Evolutionary conservation across 108 stramenopile genomes (phyloP), one percentile per base, ranked within the genome.

Genomic region (Skeletonema menzelii): DNA sequence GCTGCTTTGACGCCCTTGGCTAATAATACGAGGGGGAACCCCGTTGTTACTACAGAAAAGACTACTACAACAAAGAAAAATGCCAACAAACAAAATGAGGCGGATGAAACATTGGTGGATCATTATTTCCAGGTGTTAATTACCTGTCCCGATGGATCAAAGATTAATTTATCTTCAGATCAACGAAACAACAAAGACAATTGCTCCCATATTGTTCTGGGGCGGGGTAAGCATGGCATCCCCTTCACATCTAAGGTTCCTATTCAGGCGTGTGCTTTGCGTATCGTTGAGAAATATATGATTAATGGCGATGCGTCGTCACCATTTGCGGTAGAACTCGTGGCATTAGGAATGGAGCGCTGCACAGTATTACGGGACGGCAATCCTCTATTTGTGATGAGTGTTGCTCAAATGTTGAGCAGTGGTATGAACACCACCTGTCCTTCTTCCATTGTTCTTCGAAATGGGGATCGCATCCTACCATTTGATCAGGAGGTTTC

Each of bases 31-130:
- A 5, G 5, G 59, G 59, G 28, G 8, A 31, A 35, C 35, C 59
- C 59, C 59, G 17, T 60, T 20, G 59, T 60, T 35, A 60, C 59
- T 5, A 35, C 34, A 19, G 59, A 60, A 24, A 60, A 60, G 34
- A 5, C 59, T 7, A 8, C 59, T 19, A 17, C 28, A 6, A 20
- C 59, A 20, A 60, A 60, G 37, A 60, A 24, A 17, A 4, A 60
- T 37, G 47, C 17, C 47, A 19, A 32, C 22, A 17, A 37, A 34
- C 3, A 49, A 6, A 20, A n/a, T n/a, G n/a, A 5, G 59, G 30
- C 8, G 5, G 59, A 60, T 60, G 59, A 34, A 22, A 59, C 3
- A n/a, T n/a, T n/a, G n/a, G n/a, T n/a, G 32, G 44, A 49, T 20
- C 20, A 20, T 20, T 22, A 49, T 20, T 22, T 60, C 30, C n/a